Base-by-base conservation (phyloP, 805 yeast species). In the Pichia phayaonensis region DNA sequence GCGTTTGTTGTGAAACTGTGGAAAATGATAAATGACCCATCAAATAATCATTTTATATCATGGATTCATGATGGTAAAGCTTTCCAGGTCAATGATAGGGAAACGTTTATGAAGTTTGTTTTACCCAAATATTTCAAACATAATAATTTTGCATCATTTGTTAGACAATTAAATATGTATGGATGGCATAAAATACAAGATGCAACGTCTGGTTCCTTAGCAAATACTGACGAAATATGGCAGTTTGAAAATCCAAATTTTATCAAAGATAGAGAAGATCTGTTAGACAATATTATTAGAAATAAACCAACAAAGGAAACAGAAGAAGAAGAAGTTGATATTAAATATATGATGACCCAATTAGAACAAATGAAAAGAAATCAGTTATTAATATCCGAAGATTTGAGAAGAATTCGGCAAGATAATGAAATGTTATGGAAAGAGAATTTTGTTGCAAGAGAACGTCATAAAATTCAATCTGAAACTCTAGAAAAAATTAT, bases 121-220 rank as follows among this genome's bases (percentile, higher is more conserved):
- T 70, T 94, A 54, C 99, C 99, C 6, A 83, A 83, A 61, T 94
- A 89, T 70, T 94, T 90, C 74, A 94, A 94, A 66, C 99, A 94
- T 69, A 84, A 87, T 54, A 92, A 94, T 65, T 90, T 94, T 69
- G 95, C 98, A 21, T 83, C 94, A 31, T 94, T 94, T 74, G 98
- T 94, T 16, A 80, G 99, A 54, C 99, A 92, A 65, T 74, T 92
- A 61, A 92, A 92, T 69, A 92, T 94, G 99, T 94, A 94, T 65
- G 99, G 99, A 12, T 94, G 97, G 97, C 98, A 90, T 71, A 94
- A 94, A 68, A 94, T 94, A 4, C 99, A 94, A 68, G 98, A 94
- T 67, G 81, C 90, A 22, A 86, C 71, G 51, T 77, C 85, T 24
- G 97, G 95, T 2, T 77, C 90, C 5, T 68, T 82, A 52, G 74